Conservation (phyloP, 306 rosid genomes). For the Cyamopsis tetragonoloba region DNA sequence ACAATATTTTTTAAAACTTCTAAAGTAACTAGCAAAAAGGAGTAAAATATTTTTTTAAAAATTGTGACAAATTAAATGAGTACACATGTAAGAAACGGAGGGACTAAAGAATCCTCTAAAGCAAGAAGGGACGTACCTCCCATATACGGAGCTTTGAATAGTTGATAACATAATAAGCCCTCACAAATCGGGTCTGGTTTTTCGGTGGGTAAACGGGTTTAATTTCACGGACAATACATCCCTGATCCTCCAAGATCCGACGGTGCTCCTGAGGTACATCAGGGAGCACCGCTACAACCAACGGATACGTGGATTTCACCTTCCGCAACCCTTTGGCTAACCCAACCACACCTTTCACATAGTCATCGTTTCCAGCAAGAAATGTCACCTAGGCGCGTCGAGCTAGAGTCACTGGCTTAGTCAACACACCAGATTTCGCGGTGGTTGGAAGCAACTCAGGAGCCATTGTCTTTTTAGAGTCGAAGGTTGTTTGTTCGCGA, state of each 20-base stretch:
- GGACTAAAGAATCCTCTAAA: neutral
- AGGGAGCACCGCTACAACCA: constrained; percentile 56
- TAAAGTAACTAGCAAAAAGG: no score
- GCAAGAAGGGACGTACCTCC: constrained; percentile 45
- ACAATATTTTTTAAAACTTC: no score
- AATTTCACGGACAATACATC: constrained; percentile 52
- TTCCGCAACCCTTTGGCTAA: constrained; percentile 53
- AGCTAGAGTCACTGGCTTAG: constrained; percentile 6
- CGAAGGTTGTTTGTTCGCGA: no score
- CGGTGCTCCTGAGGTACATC: constrained; percentile 68
- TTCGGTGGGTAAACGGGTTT: constrained; percentile 64
- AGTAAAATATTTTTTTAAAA: no score
- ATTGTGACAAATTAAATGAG: no score
- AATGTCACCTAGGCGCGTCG: constrained; percentile 52
- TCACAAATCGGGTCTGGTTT: constrained; percentile 56
- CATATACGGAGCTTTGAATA: constrained; percentile 70
- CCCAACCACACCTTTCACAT: constrained; percentile 65
- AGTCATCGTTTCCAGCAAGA: constrained; percentile 60
- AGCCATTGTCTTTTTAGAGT: no score
- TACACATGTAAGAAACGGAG: neutral
- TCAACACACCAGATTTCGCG: constrained; percentile 3
- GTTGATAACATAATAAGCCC: constrained; percentile 73
- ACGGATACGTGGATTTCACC: constrained; percentile 40
- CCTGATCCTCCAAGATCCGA: constrained; percentile 44
- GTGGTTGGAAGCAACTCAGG: constrained; percentile 37